Base-by-base conservation (phyloP, 228 moss, liverwort and hornwort genomes). In the Sphagnum fallax region DNA sequence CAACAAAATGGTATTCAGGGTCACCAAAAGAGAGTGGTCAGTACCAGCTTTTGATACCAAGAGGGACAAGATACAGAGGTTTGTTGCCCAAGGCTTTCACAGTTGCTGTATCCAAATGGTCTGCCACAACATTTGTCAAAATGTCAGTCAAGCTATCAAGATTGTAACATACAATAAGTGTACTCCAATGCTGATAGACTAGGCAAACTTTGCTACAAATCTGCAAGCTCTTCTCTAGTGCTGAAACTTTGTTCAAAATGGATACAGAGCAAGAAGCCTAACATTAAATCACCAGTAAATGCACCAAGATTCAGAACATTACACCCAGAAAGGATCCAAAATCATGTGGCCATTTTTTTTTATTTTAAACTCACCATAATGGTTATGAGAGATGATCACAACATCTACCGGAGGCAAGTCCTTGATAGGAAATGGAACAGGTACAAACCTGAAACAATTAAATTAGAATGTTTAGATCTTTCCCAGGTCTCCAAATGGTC, bases 41-140 rank as follows among this genome's bases (percentile, higher is more conserved):
- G 16, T 72, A 92, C 90, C 92, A 92, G 62, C 80, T 77, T 73
- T 90, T 92, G 5, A 92, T 64, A 78, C 90, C 92, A 70, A 88
- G 80, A 53, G 90, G 90, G 67, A 92, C 92, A 50, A 92, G 82
- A 72, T 92, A 92, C 59, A 92, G 71, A 65, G 88, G 92, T 73
- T 80, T 86, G 68, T 84, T 78, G 13, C 92, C 92, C 75, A 90
- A 85, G 58, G 76, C 82, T 79, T 76, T 88, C 70, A 92, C 90
- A 49, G 86, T 86, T 61, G 59, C 0, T 69, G 78, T 80, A 77
- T 90, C 92, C 72, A 92, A 75, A 75, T 90, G 90, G 77, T 92
- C 90, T 92, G 84, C 9, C 74, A 71, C 5, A 65, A 60, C 48
- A 14, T 50, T 60, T 69, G 14, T 9, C n/a, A 67, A 47, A 18